Evolutionary conservation across 495 filamentous ascomycete species (phyloP), one percentile per base, ranked within the genome.

Genomic region (Lophiostoma macrostomum): DNA sequence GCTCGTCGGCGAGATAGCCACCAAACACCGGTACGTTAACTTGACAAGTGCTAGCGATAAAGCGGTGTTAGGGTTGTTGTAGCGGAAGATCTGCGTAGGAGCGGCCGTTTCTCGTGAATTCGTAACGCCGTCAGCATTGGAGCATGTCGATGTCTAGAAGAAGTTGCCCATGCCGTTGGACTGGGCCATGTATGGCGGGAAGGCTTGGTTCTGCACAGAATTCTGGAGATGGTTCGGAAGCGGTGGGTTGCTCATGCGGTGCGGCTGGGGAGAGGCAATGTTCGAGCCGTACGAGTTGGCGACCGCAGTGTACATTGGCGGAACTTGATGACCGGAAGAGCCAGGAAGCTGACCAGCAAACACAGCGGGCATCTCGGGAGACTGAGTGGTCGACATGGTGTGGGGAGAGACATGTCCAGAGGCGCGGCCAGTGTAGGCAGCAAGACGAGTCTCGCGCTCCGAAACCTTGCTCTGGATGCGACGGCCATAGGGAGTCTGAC

Each of bases 401-500:
- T 59, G 55, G 14, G 60, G 60, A 36, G 56, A 56, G 19, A 42
- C 50, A 35, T 58, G 55, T 22, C 60, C 56, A 31, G 56, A 59
- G 25, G 53, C 13, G 16, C 42, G 53, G 23, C 53, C 48, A n/a
- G 37, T 57, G 43, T 30, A 49, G n/a, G 50, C 42, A 35, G 54
- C 55, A 5, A 64, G 25, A 27, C 53, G 61, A 25, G 39, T 52
- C 45, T 71, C 69, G 41, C 63, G 65, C 42, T 71, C 69, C 19
- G 58, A 72, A 31, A 98, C 87, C 74, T 96, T 98, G 52, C 82
- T 82, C 56, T 85, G 82, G 57, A 96, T 93, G 43, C 93, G 87
- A 52, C 91, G 90, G 23, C 93, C 93, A 65, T 96, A 91, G 5
- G 93, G 93, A 24, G 89, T 95, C 48, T 84, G 79, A 32, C 90